Evolutionary conservation across 345 rosid species (phyloP).

Genomic region (Brassica cretica): DNA sequence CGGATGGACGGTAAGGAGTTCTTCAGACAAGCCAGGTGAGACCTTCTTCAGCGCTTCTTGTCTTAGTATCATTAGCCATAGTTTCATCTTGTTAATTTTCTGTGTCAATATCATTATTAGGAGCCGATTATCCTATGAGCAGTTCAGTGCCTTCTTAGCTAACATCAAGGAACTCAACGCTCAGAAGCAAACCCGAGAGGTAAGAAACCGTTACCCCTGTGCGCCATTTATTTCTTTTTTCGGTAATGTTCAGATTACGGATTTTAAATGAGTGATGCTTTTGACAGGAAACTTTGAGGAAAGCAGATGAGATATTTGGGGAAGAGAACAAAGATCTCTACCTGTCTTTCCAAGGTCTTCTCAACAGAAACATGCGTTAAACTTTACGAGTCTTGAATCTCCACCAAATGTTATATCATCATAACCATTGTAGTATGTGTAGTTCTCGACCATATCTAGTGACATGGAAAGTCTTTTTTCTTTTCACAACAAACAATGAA

Average conservation of each 20-base stretch:
- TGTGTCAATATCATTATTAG: constrained; percentile 38
- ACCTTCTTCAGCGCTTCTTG: constrained; percentile 2
- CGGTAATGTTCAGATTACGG: not conserved
- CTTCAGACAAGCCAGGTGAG: constrained; percentile 91
- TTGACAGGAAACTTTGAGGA: constrained; percentile 86
- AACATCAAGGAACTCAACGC: constrained; percentile 94
- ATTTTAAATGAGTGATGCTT: not conserved
- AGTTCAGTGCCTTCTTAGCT: constrained; percentile 91
- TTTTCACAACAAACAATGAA: not conserved
- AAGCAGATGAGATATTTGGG: constrained; percentile 95
- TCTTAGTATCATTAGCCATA: constrained; percentile 7
- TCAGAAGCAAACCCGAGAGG: constrained; percentile 93
- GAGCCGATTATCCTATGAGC: constrained; percentile 92
- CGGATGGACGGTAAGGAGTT: constrained; percentile 95
- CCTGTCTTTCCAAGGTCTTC: constrained; percentile 76
- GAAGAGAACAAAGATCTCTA: constrained; percentile 84
- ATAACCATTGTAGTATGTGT: constrained; percentile 23
- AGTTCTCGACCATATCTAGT: not conserved
- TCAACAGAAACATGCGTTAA: constrained; percentile 64
- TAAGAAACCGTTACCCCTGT: constrained; percentile 23
- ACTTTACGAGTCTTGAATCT: not conserved
- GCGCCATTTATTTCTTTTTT: not conserved
- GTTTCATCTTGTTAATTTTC: constrained; percentile 2
- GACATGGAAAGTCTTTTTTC: constrained; percentile 1
- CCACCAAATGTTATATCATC: constrained; percentile 5